Evolutionary conservation across 306 rosid genomes (phyloP).

Genomic region (Malus asiatica): DNA sequence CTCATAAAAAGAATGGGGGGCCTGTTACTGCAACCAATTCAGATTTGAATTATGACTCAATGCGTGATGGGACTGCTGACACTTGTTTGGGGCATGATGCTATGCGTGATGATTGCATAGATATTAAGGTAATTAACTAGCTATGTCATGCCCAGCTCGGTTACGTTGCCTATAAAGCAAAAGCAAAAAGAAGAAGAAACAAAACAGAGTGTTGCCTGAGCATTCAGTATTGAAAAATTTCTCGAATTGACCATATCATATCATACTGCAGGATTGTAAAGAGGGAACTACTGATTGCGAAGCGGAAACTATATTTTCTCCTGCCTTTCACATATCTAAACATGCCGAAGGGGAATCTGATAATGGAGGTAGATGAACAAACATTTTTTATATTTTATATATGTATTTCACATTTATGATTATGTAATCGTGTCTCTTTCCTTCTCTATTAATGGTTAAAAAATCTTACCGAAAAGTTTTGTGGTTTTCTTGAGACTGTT

Average conservation of each 20-base stretch:
- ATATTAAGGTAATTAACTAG: conserved; percentile 47
- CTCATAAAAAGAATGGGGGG: conserved; percentile 50
- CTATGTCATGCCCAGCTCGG: neutral
- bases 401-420: neutral
- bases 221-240: neutral
- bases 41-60: conserved; percentile 29
- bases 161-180: neutral
- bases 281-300: conserved; percentile 36
- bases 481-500: neutral
- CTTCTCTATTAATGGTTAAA: neutral
- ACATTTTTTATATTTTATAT: neutral
- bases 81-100: conserved; percentile 52
- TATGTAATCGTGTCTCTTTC: neutral
- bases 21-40: conserved; percentile 29
- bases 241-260: conserved; percentile 13
- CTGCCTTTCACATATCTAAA: conserved; percentile 64
- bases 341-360: conserved; percentile 49
- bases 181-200: neutral
- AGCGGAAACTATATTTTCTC: conserved; percentile 85
- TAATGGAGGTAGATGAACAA: conserved; percentile 58
- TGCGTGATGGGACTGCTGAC: conserved; percentile 43
- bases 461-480: neutral
- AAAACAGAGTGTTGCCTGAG: neutral
- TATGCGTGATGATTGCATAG: conserved; percentile 38
- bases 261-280: conserved; percentile 43